Evolutionary conservation across 768 basidiomycete species (phyloP), one percentile per base, ranked within the genome.

Genomic region (Termitomyces titanicus): DNA sequence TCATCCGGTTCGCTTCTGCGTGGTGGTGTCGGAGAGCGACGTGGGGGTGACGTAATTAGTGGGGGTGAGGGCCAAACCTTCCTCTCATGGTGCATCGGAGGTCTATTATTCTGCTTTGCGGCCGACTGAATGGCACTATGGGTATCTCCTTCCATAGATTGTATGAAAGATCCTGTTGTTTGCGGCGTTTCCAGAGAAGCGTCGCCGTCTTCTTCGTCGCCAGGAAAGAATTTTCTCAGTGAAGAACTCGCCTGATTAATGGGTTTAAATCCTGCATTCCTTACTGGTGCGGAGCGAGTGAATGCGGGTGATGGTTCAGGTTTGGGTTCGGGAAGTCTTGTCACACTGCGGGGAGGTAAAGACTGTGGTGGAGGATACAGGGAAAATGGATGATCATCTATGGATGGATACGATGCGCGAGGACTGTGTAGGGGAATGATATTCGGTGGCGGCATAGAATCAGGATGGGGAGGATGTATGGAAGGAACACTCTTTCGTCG

Each of bases 161-260:
- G 51, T 20, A 35, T 37, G 18, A 54, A 53, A 42, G 55, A 39
- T 25, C 55, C 33, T 37, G 27, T 35, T 18, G 17, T 39, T 11
- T 20, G 45, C 13, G 40, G 56, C 31, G 58, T 45, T 40, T 68
- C 64, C n/a, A 66, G 56, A 29, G 65, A 66, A 51, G 65, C 62
- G 31, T 78, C 75, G 60, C 81, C 77, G 34, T 89, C 88, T 18
- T 89, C 88, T 20, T 92, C 90, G 47, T 92, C 90, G 1, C 80
- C 82, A 20, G 92, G 91, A 66, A 94, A 94, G 71, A 94, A 94
- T 62, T 77, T 80, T 67, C 86, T 88, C 45, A 94, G 74, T 17
- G 85, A 80, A 33, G 80, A 78, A 63, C 71, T 79, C 53, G 71
- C 55, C 58, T 79, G 75, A 6, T 77, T 80, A 24, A 90, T 87